These are phyloP conservation scores for Pugionium dolabratum DNA, from an alignment of 345 rosid genomes.

Conservation along the genomic window DNA sequence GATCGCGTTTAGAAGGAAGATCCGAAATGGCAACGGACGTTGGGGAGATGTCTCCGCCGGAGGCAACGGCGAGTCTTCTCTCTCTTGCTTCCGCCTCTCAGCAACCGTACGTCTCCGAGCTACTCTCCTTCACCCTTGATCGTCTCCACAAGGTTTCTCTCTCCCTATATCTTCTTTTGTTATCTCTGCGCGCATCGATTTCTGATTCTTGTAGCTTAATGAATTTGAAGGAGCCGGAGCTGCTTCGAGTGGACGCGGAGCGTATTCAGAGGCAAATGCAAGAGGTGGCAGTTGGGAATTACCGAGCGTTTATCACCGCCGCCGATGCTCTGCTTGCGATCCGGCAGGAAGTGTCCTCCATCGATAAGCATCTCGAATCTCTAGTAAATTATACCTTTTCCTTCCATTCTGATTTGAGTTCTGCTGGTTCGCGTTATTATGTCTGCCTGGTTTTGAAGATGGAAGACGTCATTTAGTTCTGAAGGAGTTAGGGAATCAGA, in stretches of 20 bases:
- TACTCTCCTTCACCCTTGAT: slow-evolving; percentile 97
- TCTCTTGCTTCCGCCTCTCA: slow-evolving; percentile 81
- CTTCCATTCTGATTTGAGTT: not conserved
- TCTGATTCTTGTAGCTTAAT: slow-evolving; percentile 23
- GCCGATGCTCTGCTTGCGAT: slow-evolving; percentile 89
- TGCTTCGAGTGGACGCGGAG: slow-evolving; percentile 92
- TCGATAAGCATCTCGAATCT: slow-evolving; percentile 88
- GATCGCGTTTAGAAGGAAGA: slow-evolving; percentile 2
- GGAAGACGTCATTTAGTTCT: not conserved
- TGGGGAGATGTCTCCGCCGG: slow-evolving; percentile 44
- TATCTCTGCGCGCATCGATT: slow-evolving; percentile 19
- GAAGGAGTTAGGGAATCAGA: slow-evolving; percentile 2
- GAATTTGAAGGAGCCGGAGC: slow-evolving; percentile 78
- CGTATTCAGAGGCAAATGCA: slow-evolving; percentile 97
- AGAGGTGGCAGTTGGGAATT: slow-evolving; percentile 92
- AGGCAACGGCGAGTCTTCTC: slow-evolving; percentile 51
- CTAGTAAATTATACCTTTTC: slow-evolving; percentile 49
- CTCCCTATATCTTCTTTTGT: slow-evolving; percentile 6
- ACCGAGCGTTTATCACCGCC: slow-evolving; percentile 92
- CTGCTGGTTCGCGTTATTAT: slow-evolving; percentile 2
- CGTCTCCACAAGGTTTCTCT: slow-evolving; percentile 83
- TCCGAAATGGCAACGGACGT: slow-evolving; percentile 47
- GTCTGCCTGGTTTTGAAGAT: not conserved
- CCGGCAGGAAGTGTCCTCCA: slow-evolving; percentile 77
- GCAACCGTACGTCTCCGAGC: slow-evolving; percentile 95